Evolutionary conservation across 129 eudicot species (phyloP), one percentile per base, ranked within the genome.

Genomic region (Deinandra increscens): DNA sequence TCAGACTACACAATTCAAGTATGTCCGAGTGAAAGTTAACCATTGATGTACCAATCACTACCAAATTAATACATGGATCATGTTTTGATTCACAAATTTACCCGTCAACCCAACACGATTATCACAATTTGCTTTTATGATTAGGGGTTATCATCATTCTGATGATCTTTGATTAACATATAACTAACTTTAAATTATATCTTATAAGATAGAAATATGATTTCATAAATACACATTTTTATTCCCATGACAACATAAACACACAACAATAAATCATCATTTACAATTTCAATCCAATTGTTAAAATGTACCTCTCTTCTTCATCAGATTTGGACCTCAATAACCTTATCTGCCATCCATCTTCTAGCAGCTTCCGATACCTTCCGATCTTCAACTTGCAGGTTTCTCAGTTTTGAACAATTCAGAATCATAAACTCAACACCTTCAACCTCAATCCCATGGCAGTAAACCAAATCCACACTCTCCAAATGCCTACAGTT

Each of bases 371-470:
- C 80, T 42, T 72, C 83, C 3, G 90, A 79, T 23, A 91, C 54
- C 70, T 91, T 91, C 54, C 64, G 26, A 26, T 75, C 77, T 72
- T 91, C 97, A 18, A 91, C 85, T 20, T 83, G 70, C 66, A 91
- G 9, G 26, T 44, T 43, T 46, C 78, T 88, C 78, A 91, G 50
- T 49, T 59, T 18, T 5, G 36, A 43, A 12, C 70, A 76, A 76
- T 86, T 82, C 64, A 65, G 0, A 17, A 91, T 42, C n/a, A 91
- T 7, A 3, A 78, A 75, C 68, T 88, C 88, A 58, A 85, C 86
- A 8, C 85, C 88, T 59, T 78, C 85, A 10, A 56, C 55, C 4
- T 60, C 73, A 53, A 88, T 68, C 73, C 85, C 86, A 74, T 69
- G 14, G 67, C 97, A 91, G 60, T 70, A 64, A 36, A 53, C 48